Base-by-base conservation (phyloP, 1,139 yeast genomes). In the Lodderomyces jiufengensis region DNA sequence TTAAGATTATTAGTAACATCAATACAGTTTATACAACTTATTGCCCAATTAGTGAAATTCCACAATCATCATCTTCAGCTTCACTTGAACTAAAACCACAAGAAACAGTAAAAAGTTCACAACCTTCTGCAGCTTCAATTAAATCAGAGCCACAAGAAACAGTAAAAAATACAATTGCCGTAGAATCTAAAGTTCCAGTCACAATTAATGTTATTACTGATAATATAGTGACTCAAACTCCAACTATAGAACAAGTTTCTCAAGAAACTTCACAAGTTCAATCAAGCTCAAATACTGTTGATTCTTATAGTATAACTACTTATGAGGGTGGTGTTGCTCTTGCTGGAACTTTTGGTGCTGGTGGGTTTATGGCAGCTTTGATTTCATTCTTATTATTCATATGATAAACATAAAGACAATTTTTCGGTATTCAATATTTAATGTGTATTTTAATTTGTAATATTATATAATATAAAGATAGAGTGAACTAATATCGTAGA, bases 91-190 rank as follows among this genome's bases (percentile, higher is more conserved):
- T 24, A 9, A 28, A 28, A 28, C 13, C 31, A 18, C 31, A 20
- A 28, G 31, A 23, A 11, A 28, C 31, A 12, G 24, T 9, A 5
- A 24, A 24, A 9, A 15, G n/a, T n/a, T n/a, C 16, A 10, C 8
- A 23, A 7, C n/a, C 27, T 43, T 31, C 53, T 29, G 48, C 48
- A 16, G 44, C 48, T 27, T n/a, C n/a, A n/a, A n/a, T n/a, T n/a
- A n/a, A n/a, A n/a, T n/a, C n/a, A n/a, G n/a, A n/a, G n/a, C n/a
- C n/a, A 22, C 55, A 59, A 3, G 49, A 46, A 29, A 61, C 72
- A 36, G 61, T 70, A 26, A 68, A 66, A 40, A 42, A 62, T 24
- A 58, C 67, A 31, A 50, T 59, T 27, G 50, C 57, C 36, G 61
- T 65, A 10, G 34, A 27, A 20, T 16, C 39, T 14, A 34, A 31